Conservation (phyloP, 192 early-diverging fungal genomes). For the Thoreauomyces humboldtii region DNA sequence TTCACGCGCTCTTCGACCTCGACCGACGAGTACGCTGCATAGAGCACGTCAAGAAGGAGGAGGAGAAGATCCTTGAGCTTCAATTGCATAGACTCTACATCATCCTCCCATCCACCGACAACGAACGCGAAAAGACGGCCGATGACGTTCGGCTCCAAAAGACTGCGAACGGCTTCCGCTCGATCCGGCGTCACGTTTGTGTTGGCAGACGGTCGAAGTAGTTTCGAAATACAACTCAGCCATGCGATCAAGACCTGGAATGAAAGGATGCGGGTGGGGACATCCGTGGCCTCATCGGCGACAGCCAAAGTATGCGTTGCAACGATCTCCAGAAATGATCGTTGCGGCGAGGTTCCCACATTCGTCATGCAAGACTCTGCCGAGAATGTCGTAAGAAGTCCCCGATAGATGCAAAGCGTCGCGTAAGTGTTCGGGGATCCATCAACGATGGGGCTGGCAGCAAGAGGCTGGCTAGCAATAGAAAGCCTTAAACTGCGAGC, state of each 20-base stretch:
- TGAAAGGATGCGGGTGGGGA: slow-evolving; percentile 28
- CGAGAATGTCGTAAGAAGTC: slow-evolving; percentile 23
- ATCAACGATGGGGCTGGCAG: neutral
- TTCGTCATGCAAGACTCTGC: neutral
- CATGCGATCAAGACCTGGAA: slow-evolving; percentile 35
- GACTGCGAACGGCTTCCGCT: neutral
- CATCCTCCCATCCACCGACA: slow-evolving; percentile 85
- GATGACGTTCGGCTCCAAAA: slow-evolving; percentile 7
- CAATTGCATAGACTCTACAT: slow-evolving; percentile 74
- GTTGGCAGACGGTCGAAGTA: neutral
- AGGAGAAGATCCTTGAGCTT: slow-evolving; percentile 62
- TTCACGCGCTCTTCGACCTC: slow-evolving; percentile 25
- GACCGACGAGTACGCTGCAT: neutral
- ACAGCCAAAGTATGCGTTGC: neutral
- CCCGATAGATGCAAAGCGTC: slow-evolving; percentile 26
- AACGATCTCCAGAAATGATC: neutral
- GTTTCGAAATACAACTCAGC: slow-evolving; percentile 10
- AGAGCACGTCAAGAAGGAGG: slow-evolving; percentile 62
- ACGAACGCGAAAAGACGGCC: slow-evolving; percentile 69
- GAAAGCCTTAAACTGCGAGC: neutral
- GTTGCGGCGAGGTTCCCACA: neutral
- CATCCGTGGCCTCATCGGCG: slow-evolving; percentile 1
- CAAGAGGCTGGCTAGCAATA: neutral
- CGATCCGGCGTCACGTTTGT: neutral
- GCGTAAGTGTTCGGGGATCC: neutral